Evolutionary conservation across 108 stramenopile species (phyloP), one percentile per base, ranked within the genome.

Genomic region (Cyclostephanos tholiformis): DNA sequence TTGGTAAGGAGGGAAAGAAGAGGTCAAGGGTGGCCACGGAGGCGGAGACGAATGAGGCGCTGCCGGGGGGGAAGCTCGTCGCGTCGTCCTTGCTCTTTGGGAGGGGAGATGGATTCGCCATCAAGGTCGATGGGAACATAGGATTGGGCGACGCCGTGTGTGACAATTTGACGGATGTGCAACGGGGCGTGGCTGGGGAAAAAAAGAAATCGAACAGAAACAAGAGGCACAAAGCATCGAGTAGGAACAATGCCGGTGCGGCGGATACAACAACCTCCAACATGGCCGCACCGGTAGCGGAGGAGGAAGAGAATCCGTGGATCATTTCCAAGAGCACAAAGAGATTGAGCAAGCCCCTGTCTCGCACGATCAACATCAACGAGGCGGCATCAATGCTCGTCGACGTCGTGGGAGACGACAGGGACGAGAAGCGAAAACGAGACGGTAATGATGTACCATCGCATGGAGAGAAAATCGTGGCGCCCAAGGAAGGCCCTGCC

Each of bases 31-130:
- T 87, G 16, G 86, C 90, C 20, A 90, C 89, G 44, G 81, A 81
- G 22, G 84, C 80, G 53, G 92, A 95, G 57, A 88, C 90, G 74
- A 87, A 60, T 11, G 78, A 79, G 56, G 78, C 90, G 0, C 65
- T 89, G 30, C 74, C 85, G 8, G 89, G 89, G 27, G 94, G 94
- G 12, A 89, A 91, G 70, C 77, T 97, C 29, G 86, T 92, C 63
- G 91, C 91, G 23, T 82, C 82, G 12, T 80, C 86, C 17, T 69
- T 95, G 48, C 72, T 87, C 52, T 91, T 93, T 70, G 94, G 94
- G 16, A 90, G 89, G 53, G 81, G 88, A 12, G 88, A 88, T 75
- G 69, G 73, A 3, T 74, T 91, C 75, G 58, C 87, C 26, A 67
- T 82, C 22, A 57, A 64, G 52, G 63, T 67, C 13, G 41, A 53